Conservation (phyloP, 495 filamentous ascomycete genomes). For the Wilcoxina mikolae region DNA sequence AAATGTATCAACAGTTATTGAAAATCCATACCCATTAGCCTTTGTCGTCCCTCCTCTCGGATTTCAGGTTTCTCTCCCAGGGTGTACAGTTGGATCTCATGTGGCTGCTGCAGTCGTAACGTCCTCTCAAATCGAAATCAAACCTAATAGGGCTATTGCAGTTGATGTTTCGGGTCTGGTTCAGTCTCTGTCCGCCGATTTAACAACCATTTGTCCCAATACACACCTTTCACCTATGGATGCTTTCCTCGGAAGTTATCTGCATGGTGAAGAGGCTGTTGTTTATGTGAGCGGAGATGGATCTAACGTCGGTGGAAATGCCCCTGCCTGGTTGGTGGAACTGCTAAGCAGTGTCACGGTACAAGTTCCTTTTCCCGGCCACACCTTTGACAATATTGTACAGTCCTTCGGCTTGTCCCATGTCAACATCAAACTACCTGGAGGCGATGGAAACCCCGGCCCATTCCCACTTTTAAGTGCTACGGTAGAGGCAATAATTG, state of each 20-base stretch:
- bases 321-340: constrained; percentile 67
- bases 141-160: constrained; percentile 47
- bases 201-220: constrained; percentile 58
- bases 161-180: constrained; percentile 56
- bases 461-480: constrained; percentile 69
- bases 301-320: constrained; percentile 28
- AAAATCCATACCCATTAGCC: constrained; percentile 59
- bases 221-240: constrained; percentile 70
- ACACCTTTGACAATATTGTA: constrained; percentile 63
- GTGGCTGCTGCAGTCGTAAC: constrained; percentile 57
- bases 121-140: constrained; percentile 48
- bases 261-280: constrained; percentile 59
- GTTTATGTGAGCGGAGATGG: constrained; percentile 49
- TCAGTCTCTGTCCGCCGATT: constrained; percentile 48
- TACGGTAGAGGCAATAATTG: constrained; percentile 58
- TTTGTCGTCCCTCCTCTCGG: constrained; percentile 61
- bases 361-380: constrained; percentile 68
- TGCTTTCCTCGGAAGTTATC: constrained; percentile 62
- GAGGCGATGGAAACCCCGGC: constrained; percentile 57
- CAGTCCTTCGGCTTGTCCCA: constrained; percentile 71
- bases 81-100: constrained; percentile 44
- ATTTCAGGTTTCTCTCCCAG: constrained; percentile 70
- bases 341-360: constrained; percentile 69
- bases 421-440: constrained; percentile 69
- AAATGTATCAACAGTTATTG: constrained; percentile 52